These are phyloP conservation scores for Epicoccum sorghinum DNA, from an alignment of 2,329 filamentous ascomycete species.

Conservation along the genomic window DNA sequence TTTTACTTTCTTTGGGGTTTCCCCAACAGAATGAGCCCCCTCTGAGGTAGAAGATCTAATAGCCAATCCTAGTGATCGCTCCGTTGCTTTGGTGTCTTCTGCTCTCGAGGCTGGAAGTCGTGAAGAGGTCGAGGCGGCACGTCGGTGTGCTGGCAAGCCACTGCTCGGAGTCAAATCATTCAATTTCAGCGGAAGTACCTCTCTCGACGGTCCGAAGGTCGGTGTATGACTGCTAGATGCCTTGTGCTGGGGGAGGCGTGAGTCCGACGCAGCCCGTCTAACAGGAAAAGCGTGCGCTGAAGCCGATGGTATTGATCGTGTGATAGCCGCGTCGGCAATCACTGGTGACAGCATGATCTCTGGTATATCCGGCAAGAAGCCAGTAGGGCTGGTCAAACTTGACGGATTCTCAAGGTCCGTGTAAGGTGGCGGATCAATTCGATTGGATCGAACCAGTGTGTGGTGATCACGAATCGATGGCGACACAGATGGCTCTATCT, in stretches of 20 bases:
- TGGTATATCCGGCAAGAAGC: slow-evolving; percentile 1
- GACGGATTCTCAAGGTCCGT: neutral
- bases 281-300: neutral
- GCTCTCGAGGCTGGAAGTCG: neutral
- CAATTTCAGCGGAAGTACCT: neutral
- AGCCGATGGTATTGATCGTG: neutral
- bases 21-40: neutral
- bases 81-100: neutral
- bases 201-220: neutral
- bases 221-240: neutral
- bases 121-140: slow-evolving; percentile 3
- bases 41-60: neutral
- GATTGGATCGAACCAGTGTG: neutral
- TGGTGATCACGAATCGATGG: neutral
- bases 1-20: neutral
- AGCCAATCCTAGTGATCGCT: neutral
- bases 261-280: slow-evolving; percentile 10
- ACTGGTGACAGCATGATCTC: slow-evolving; percentile 6
- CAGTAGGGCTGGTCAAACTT: neutral
- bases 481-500: neutral
- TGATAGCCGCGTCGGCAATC: neutral
- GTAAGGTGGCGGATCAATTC: slow-evolving; percentile 4
- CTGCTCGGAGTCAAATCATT: neutral
- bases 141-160: neutral
- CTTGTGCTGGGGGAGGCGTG: slow-evolving; percentile 1